Evolutionary conservation across 805 yeast species (phyloP).

Genomic region (Barnettozyma vustinii): DNA sequence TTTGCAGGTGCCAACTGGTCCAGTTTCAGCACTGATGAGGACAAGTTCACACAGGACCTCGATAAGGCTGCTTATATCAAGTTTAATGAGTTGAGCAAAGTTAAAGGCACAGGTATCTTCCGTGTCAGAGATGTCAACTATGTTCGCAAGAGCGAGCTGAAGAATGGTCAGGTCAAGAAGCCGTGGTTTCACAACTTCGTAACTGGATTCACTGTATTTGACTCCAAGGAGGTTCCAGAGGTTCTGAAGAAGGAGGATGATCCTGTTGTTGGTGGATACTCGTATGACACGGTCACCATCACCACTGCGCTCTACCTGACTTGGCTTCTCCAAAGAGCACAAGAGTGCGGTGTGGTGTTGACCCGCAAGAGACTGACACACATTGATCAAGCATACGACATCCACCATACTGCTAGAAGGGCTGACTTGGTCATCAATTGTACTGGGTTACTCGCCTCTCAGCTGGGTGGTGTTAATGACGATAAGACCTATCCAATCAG

Average conservation of each 20-base stretch:
- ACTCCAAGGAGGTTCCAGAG: constrained; percentile 26
- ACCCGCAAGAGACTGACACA: constrained; percentile 36
- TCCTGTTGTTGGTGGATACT: constrained; percentile 37
- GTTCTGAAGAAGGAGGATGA: constrained; percentile 5
- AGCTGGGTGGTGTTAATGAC: constrained; percentile 43
- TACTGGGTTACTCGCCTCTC: constrained; percentile 46
- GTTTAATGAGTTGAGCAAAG: constrained; percentile 40
- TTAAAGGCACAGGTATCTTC: constrained; percentile 45
- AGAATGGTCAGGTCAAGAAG: constrained; percentile 11
- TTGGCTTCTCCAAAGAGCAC: constrained; percentile 43
- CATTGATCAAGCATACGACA: constrained; percentile 44
- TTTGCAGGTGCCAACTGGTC: constrained; percentile 73
- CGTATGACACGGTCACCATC: constrained; percentile 51
- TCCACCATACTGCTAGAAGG: constrained; percentile 32
- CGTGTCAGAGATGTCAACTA: constrained; percentile 18
- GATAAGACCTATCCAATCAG: constrained; percentile 43
- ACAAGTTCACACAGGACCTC: constrained; percentile 31
- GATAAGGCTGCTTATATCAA: constrained; percentile 46
- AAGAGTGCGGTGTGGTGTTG: constrained; percentile 43
- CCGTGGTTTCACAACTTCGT: constrained; percentile 50
- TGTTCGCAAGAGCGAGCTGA: constrained; percentile 12
- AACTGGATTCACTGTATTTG: constrained; percentile 33
- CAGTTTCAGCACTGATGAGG: constrained; percentile 45
- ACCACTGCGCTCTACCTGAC: constrained; percentile 53
- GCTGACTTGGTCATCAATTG: constrained; percentile 54